A percentile compares a stretch with the other conserved stretches of the same genome.
Evolutionary conservation across 1,139 yeast species (phyloP).

Genomic region (Taphrina communis): DNA sequence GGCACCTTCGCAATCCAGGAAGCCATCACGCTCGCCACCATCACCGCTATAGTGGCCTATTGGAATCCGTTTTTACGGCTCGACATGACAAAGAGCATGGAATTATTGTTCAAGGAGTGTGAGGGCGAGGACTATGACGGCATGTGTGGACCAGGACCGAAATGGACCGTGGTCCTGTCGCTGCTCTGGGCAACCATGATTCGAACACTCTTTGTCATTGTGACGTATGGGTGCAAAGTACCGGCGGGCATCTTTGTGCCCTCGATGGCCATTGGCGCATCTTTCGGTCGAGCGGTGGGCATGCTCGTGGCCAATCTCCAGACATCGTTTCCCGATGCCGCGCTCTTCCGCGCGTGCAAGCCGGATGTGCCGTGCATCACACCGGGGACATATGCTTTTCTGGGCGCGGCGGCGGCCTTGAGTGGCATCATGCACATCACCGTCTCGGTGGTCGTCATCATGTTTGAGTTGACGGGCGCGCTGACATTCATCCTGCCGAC

Average conservation of each 20-base stretch:
- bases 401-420: constrained; percentile 97
- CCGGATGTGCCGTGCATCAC: constrained; percentile 66
- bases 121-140: constrained; percentile 54
- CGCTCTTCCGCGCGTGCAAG: constrained; percentile 58
- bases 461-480: constrained; percentile 98
- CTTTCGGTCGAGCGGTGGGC: constrained; percentile 87
- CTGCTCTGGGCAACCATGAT: constrained; percentile 73
- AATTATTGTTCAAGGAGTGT: constrained; percentile 84
- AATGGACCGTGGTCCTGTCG: constrained; percentile 55
- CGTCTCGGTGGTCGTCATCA: constrained; percentile 88
- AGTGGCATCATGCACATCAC: constrained; percentile 93
- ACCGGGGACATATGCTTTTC: constrained; percentile 93
- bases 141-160: constrained; percentile 46
- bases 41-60: constrained; percentile 80
- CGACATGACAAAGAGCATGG: constrained; percentile 98
- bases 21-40: constrained; percentile 66
- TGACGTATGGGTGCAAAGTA: constrained; percentile 88
- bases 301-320: constrained; percentile 67
- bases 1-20: constrained; percentile 68
- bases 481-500: constrained; percentile 88
- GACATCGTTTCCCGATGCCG: constrained; percentile 54
- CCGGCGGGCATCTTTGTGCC: constrained; percentile 98
- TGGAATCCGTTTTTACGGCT: constrained; percentile 78
- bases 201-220: constrained; percentile 71
- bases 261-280: constrained; percentile 95